Evolutionary conservation across 106 monocot species (phyloP), one percentile per base, ranked within the genome.

Genomic region (Gastrodia elata): DNA sequence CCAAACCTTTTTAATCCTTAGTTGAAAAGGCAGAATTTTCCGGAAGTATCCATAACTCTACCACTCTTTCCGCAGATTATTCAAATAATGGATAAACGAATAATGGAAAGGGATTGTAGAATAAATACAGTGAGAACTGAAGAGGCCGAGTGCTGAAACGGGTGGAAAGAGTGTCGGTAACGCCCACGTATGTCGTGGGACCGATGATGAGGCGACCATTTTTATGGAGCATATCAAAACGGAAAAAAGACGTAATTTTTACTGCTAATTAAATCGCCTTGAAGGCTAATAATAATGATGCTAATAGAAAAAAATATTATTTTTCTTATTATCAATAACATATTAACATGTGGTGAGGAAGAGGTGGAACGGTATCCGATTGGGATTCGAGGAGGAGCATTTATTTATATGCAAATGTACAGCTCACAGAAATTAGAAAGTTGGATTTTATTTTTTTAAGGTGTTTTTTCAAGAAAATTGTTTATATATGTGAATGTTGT

Each of bases 111-210:
- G 65, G 18, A 15, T 25, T 37, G 20, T 18, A 36, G n/a, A 67
- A 38, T n/a, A 13, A 67, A 18, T 18, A 67, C 2, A 38, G 34
- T 37, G n/a, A n/a, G 67, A 36, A 38, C 35, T 38, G 67, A 67
- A 20, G 36, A 36, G 37, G 20, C 22, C 35, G 34, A 20, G 67
- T 37, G 67, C 67, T 37, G 67, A 67, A 67, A 67, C 18, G 67
- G 67, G 13, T 36, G 6, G 37, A 35, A n/a, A 37, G 67, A 67
- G 36, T 67, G 67, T 67, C 67, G 67, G 67, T 67, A 67, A 67
- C 67, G 67, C 67, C 20, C 67, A 18, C 36, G 20, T 20, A 67
- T 27, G 67, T 5, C 37, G 67, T 36, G 67, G 38, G 67, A 37
- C 37, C 67, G 67, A 37, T 67, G 67, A 67, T 37, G 18, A 6